Conservation (phyloP, 2,329 filamentous ascomycete species). For the Monascus ruber region DNA sequence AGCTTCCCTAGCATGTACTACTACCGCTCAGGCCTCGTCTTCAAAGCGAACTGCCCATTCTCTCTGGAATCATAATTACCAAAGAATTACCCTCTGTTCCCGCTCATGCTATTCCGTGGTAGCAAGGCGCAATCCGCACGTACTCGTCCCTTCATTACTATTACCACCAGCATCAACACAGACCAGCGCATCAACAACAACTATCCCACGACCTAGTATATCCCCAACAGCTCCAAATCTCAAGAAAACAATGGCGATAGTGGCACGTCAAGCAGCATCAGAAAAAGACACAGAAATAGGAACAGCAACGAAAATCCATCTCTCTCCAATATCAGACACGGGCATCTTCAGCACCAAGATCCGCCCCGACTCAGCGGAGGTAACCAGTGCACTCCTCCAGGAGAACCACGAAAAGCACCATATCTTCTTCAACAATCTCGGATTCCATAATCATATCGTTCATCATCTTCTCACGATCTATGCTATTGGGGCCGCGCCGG, state of each 20-base stretch:
- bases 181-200: not conserved
- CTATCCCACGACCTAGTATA: not conserved
- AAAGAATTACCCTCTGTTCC: no score
- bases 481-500: slow-evolving; percentile 56
- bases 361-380: slow-evolving; percentile 49
- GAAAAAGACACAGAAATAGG: slow-evolving; percentile 29
- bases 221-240: not conserved
- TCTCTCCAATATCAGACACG: slow-evolving; percentile 30
- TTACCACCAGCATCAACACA: not conserved
- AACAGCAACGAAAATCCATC: slow-evolving; percentile 35
- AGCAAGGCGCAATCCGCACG: no score
- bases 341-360: slow-evolving; percentile 38
- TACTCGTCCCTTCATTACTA: no score
- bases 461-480: slow-evolving; percentile 70
- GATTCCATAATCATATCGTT: slow-evolving; percentile 75
- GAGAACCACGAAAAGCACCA: slow-evolving; percentile 62
- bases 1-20: no score
- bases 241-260: no score
- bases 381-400: slow-evolving; percentile 58
- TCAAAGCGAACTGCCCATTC: no score
- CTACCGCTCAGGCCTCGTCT: no score
- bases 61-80: no score
- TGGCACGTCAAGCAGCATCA: no score
- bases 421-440: slow-evolving; percentile 64
- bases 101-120: no score